These are phyloP conservation scores for Annulohypoxylon nitens DNA, from an alignment of 495 filamentous ascomycete species.

Conservation along the genomic window DNA sequence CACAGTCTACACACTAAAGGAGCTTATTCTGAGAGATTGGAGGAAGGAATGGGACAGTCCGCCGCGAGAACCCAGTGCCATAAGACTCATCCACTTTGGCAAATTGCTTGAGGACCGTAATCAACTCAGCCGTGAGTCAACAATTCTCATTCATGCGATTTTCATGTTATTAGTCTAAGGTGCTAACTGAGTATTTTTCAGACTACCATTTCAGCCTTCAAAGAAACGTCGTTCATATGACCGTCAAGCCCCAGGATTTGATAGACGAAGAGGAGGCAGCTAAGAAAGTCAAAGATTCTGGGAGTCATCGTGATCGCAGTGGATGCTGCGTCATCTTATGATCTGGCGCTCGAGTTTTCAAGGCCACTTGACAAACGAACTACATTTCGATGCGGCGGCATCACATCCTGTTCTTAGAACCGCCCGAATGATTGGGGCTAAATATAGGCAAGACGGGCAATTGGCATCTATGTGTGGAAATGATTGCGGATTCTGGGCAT, in stretches of 20 bases:
- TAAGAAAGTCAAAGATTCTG: conserved; percentile 76
- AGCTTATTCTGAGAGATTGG: conserved; percentile 92
- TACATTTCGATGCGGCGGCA: conserved; percentile 34
- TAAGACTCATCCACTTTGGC: conserved; percentile 89
- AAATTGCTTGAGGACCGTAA: conserved; percentile 89
- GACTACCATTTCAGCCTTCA: conserved; percentile 81
- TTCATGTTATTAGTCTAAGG: background rate
- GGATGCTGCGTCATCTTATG: conserved; percentile 86
- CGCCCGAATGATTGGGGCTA: conserved; percentile 12
- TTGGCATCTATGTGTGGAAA: conserved; percentile 40
- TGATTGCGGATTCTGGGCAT: conserved; percentile 45
- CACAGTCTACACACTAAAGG: conserved; percentile 91
- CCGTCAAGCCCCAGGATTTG: conserved; percentile 87
- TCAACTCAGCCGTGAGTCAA: conserved; percentile 73
- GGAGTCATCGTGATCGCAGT: conserved; percentile 72
- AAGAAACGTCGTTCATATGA: conserved; percentile 93
- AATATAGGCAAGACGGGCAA: conserved; percentile 35
- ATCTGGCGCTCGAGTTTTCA: conserved; percentile 23
- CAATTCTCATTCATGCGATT: conserved; percentile 7
- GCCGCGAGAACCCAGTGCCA: conserved; percentile 84
- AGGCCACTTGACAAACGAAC: conserved; percentile 18
- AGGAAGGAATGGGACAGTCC: conserved; percentile 88
- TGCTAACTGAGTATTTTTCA: conserved; percentile 50
- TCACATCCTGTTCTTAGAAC: conserved; percentile 41
- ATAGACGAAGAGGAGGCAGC: conserved; percentile 87